Base-by-base conservation (phyloP, 805 yeast species). In the Kodamaea laetipori region DNA sequence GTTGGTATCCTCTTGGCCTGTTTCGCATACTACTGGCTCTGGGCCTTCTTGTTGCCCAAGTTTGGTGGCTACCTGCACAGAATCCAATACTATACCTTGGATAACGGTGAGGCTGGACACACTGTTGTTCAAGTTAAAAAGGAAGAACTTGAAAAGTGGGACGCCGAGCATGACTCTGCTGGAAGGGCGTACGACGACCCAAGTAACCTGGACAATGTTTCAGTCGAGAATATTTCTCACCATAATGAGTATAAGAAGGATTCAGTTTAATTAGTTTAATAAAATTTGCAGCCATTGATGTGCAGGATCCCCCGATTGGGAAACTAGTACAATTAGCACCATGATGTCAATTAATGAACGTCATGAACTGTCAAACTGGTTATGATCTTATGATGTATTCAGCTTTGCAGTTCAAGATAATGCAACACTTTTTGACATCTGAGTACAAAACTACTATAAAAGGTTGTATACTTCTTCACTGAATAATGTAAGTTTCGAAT, bases 51-150 rank as follows among this genome's bases (percentile, higher is more conserved):
- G 6, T 56, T 69, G 28, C 75, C 75, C 19, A 57, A 47, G 18
- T 4, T 62, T 12, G 64, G 62, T 4, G 48, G 52, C 1, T 71
- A 67, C 52, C 51, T 45, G 11, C 70, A 66, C 49, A 58, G 74
- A 47, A 46, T 52, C 11, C 50, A 53, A 18, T 46, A 44, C 28
- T 71, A 66, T 41, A 34, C 39, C 15, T 63, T 66, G 46, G 63
- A 53, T 8, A 67, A 63, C 36, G 74, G 74, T 18, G 76, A 66
- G 43, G 47, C 40, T 13, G 76, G 74, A 7, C 67, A 69, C 41
- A 67, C 61, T 1, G 69, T 71, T 28, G 60, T 68, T 32, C 64
- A 68, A 37, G 71, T 71, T 13, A 52, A 57, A 16, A 19, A 46
- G 3, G 54, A 40, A 1, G 66, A 71, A 3, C 37, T 69, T 9